A percentile compares a stretch with the other conserved stretches of the same genome.
Evolutionary conservation across 257 asterid genomes (phyloP).

Genomic region (Petunia secreta): DNA sequence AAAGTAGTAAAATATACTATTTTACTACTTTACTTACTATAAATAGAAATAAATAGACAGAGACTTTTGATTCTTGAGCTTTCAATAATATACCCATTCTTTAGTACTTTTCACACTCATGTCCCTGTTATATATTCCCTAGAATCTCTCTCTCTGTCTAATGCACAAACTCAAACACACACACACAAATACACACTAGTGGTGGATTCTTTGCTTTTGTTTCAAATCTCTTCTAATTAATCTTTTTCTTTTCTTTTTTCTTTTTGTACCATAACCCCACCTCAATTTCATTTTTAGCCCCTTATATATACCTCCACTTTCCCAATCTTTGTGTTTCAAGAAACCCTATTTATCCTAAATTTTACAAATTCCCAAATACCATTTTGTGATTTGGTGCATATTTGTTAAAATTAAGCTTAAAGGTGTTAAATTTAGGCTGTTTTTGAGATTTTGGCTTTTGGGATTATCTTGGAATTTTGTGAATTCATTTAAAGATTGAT

Average conservation of each 20-base stretch:
- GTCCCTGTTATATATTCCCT: slow-evolving; percentile 23
- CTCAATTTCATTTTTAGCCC: slow-evolving; percentile 29
- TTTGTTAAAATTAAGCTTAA: slow-evolving; percentile 34
- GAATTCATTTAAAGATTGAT: slow-evolving; percentile 26
- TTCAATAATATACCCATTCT: neutral
- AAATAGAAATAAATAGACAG: neutral
- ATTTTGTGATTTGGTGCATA: slow-evolving; percentile 29
- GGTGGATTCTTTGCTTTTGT: slow-evolving; percentile 44
- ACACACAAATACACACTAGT: slow-evolving; percentile 17
- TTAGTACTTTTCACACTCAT: neutral
- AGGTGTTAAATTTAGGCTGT: slow-evolving; percentile 32
- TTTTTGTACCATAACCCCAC: slow-evolving; percentile 34
- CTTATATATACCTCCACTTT: neutral
- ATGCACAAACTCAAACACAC: neutral
- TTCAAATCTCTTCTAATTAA: slow-evolving; percentile 48
- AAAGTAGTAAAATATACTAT: neutral
- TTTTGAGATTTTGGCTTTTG: slow-evolving; percentile 15
- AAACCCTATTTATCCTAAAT: slow-evolving; percentile 43
- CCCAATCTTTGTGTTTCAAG: slow-evolving; percentile 27
- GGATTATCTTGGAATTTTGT: slow-evolving; percentile 18
- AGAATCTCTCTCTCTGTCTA: slow-evolving; percentile 13
- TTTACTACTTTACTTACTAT: too few relatives aligned
- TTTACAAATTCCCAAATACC: slow-evolving; percentile 25
- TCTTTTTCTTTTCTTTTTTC: slow-evolving; percentile 17
- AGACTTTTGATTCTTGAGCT: neutral